Evolutionary conservation across 768 basidiomycete genomes (phyloP).

Genomic region (Boletus eberwhitei): DNA sequence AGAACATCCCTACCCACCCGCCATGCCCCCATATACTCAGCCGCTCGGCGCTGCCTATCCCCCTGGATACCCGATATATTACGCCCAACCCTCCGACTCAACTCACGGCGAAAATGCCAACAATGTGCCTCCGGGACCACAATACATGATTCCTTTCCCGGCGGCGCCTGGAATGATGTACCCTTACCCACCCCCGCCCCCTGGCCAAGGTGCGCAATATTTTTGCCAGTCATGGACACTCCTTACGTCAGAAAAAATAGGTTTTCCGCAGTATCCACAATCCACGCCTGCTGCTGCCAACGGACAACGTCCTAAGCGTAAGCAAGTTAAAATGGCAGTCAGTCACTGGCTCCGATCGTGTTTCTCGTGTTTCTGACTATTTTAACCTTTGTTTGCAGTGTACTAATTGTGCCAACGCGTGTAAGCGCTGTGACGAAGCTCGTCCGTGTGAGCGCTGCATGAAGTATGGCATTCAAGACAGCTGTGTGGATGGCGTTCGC

Average conservation of each 20-base stretch:
- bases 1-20: slow-evolving; percentile 30
- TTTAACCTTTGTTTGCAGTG: slow-evolving; percentile 33
- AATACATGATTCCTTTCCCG: slow-evolving; percentile 38
- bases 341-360: slow-evolving; percentile 20
- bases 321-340: slow-evolving; percentile 59
- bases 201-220: slow-evolving; percentile 34
- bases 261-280: slow-evolving; percentile 30
- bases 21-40: slow-evolving; percentile 29
- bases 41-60: slow-evolving; percentile 29
- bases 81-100: slow-evolving; percentile 29
- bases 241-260: slow-evolving; percentile 25
- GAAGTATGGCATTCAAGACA: slow-evolving; percentile 56
- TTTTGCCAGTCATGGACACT: neutral
- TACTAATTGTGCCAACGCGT: slow-evolving; percentile 55
- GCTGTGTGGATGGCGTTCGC: slow-evolving; percentile 57
- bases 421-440: slow-evolving; percentile 54
- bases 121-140: slow-evolving; percentile 26
- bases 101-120: slow-evolving; percentile 34
- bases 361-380: slow-evolving; percentile 2
- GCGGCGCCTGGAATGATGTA: slow-evolving; percentile 43
- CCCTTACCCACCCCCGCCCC: slow-evolving; percentile 39
- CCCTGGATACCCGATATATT: slow-evolving; percentile 33
- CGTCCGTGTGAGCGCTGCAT: slow-evolving; percentile 63
- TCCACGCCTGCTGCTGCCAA: slow-evolving; percentile 22
- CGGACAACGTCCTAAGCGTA: slow-evolving; percentile 41